Percentiles rank a stretch among this genome's conserved stretches.
Conservation (phyloP, 768 basidiomycete species). For the Amanita rubescens region DNA sequence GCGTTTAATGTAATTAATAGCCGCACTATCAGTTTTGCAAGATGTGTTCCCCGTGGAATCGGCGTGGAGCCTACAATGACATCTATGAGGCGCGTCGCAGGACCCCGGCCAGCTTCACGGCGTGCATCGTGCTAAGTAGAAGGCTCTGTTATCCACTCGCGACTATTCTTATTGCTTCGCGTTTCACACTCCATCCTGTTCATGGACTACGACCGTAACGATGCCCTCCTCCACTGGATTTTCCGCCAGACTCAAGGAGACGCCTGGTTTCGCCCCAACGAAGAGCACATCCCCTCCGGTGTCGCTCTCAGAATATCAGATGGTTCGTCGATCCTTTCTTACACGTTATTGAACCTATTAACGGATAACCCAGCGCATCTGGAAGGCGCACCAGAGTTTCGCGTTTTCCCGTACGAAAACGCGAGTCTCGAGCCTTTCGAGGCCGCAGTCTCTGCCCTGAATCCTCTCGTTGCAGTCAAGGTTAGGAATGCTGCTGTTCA, state of each 20-base stretch:
- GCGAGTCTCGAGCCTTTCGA: slow-evolving; percentile 68
- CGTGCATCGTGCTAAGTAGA: no score
- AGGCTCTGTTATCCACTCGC: no score
- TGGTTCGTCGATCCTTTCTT: slow-evolving; percentile 25
- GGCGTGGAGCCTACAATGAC: neutral
- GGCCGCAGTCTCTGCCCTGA: slow-evolving; percentile 57
- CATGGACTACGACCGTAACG: slow-evolving; percentile 76
- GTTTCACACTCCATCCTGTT: slow-evolving; percentile 8
- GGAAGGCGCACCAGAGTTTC: slow-evolving; percentile 39
- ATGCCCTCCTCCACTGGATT: slow-evolving; percentile 74
- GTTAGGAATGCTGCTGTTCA: slow-evolving; percentile 72
- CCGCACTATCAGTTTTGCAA: neutral
- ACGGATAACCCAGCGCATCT: slow-evolving; percentile 10
- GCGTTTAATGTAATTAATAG: neutral
- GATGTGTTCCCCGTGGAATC: slow-evolving; percentile 2
- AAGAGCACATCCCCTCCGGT: slow-evolving; percentile 65
- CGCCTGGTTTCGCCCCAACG: slow-evolving; percentile 77
- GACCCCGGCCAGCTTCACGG: neutral
- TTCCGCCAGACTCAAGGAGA: slow-evolving; percentile 76
- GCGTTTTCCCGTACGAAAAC: slow-evolving; percentile 83
- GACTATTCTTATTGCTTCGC: neutral
- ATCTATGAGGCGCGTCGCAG: neutral
- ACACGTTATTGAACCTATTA: neutral
- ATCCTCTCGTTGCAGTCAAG: slow-evolving; percentile 79
- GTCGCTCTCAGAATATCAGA: slow-evolving; percentile 52